Evolutionary conservation across 1,284 basidiomycete genomes (phyloP).

Genomic region (Agroathelia rolfsii): DNA sequence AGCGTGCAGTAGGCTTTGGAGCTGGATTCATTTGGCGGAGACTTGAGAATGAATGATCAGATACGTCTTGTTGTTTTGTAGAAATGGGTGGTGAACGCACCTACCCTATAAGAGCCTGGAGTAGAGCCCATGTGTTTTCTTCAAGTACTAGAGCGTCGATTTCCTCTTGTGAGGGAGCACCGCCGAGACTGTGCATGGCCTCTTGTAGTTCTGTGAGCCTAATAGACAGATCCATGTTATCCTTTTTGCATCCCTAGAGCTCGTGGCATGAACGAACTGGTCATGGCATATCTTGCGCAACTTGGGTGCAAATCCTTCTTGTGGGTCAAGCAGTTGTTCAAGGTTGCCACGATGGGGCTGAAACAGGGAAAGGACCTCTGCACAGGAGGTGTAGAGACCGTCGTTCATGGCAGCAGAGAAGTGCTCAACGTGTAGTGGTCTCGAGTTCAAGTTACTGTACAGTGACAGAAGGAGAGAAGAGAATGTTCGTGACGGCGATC

Average conservation of each 20-base stretch:
- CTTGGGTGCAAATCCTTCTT: conserved; percentile 58
- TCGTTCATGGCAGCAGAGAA: no score
- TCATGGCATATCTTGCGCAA: conserved; percentile 54
- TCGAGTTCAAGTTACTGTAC: no score
- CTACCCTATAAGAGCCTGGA: conserved; percentile 68
- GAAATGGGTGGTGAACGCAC: conserved; percentile 13
- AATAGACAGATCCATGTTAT: conserved; percentile 2
- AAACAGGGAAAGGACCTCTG: conserved; percentile 51
- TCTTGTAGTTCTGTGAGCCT: conserved; percentile 46
- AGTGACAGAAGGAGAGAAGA: no score
- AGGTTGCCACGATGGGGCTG: conserved; percentile 54
- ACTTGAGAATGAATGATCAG: conserved; percentile 22
- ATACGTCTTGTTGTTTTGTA: conserved; percentile 11
- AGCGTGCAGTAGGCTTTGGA: conserved; percentile 34
- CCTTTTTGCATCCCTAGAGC: background rate
- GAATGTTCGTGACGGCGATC: no score
- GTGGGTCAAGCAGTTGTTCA: conserved; percentile 48
- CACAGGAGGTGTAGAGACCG: conserved; percentile 54
- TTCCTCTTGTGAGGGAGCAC: conserved; percentile 34
- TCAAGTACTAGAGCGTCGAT: conserved; percentile 60
- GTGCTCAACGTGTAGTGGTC: no score
- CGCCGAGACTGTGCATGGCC: conserved; percentile 24
- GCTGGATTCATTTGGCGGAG: conserved; percentile 50
- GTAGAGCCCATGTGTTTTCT: conserved; percentile 70
- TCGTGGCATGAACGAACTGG: conserved; percentile 34